A percentile compares a stretch with the other conserved stretches of the same genome.
These are phyloP conservation scores for Neonectria magnoliae DNA, from an alignment of 2,329 filamentous ascomycete species.

Conservation along the genomic window DNA sequence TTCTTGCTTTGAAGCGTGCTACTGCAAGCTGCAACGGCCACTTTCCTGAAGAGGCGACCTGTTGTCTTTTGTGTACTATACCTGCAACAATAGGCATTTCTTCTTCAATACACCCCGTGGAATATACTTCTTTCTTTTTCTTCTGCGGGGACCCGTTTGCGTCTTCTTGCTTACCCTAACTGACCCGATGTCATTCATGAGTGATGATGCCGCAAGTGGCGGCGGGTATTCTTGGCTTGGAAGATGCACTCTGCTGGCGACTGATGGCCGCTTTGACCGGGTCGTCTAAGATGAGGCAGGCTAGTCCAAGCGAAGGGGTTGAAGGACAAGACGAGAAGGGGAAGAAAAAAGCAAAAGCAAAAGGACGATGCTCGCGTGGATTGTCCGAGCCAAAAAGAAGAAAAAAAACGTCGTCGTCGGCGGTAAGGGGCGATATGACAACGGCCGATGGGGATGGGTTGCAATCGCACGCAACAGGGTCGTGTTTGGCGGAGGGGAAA, in stretches of 20 bases:
- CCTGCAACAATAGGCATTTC: not conserved
- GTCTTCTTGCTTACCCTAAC: not conserved
- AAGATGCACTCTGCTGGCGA: not conserved
- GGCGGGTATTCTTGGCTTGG: conserved; percentile 1
- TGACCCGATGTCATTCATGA: not conserved
- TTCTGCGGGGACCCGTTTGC: not conserved
- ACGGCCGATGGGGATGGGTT: not conserved
- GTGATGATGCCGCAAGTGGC: conserved; percentile 1
- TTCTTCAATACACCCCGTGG: not conserved
- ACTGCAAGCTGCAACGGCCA: not conserved
- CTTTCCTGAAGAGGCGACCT: conserved; percentile 1
- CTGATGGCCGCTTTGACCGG: conserved; percentile 1
- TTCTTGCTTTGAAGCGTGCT: not conserved
- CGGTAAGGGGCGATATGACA: not conserved
- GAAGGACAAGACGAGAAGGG: not conserved
- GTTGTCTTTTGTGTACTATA: not conserved
- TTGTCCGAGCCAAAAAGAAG: not conserved
- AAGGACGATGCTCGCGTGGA: not conserved
- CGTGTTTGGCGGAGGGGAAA: not conserved
- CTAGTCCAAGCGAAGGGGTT: conserved; percentile 18
- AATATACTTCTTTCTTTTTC: not conserved
- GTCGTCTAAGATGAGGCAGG: conserved; percentile 19
- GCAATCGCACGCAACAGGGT: not conserved
- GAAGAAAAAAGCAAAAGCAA: not conserved
- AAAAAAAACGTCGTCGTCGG: not conserved